A percentile compares a stretch with the other conserved stretches of the same genome.
phyloP scores from a whole-genome alignment of 345 rosid genomes.

The Schrenkiella parvula region DNA sequence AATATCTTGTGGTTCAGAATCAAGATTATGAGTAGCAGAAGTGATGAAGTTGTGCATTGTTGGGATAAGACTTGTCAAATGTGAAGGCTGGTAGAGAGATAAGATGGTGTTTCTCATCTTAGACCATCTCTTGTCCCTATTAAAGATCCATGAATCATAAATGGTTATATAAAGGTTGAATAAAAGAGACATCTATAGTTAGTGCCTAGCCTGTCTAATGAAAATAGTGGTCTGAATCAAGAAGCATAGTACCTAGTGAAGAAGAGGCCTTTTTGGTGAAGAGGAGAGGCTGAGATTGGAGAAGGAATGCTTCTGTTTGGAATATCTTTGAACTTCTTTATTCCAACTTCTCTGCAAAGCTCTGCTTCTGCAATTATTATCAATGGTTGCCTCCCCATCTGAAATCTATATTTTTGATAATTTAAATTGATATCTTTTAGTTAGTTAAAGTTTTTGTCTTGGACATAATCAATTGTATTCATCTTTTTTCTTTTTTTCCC shows the following conservation, averaged over 20 bases:
- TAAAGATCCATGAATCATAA: background rate
- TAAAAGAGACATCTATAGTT: background rate
- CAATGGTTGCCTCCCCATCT: constrained; percentile 95
- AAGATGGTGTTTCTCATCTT: constrained; percentile 80
- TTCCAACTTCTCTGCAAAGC: constrained; percentile 85
- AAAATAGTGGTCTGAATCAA: background rate
- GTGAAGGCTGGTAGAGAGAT: constrained; percentile 86
- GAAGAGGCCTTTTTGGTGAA: constrained; percentile 94
- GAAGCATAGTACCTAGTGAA: constrained; percentile 66
- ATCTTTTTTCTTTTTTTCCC: background rate
- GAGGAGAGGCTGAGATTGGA: constrained; percentile 89
- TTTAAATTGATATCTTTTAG: background rate
- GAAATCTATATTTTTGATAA: constrained; percentile 56
- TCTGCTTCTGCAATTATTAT: constrained; percentile 79
- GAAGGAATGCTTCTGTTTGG: constrained; percentile 92
- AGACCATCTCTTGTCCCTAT: constrained; percentile 84
- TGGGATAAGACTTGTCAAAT: constrained; percentile 71
- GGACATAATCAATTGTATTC: background rate
- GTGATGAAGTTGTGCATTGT: constrained; percentile 69
- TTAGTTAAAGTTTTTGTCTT: background rate
- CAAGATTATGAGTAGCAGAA: constrained; percentile 53
- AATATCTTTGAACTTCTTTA: constrained; percentile 79
- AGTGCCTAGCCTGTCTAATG: background rate
- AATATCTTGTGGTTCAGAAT: constrained; percentile 42
- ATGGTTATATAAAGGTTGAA: background rate